Evolutionary conservation across 768 basidiomycete genomes (phyloP).

Genomic region (Lepiota venenata): DNA sequence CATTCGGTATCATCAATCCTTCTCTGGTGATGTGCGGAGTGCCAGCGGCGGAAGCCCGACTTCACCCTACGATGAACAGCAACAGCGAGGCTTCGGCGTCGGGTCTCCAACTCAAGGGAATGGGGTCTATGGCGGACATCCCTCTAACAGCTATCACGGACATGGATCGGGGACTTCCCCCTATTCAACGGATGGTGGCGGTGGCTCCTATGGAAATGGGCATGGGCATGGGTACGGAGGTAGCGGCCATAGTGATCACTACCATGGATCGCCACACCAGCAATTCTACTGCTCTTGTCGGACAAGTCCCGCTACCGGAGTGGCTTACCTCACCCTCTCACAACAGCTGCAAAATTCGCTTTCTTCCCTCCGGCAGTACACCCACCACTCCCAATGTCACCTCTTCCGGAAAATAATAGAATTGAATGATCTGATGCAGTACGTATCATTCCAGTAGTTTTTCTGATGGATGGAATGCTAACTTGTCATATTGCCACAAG

Average conservation of each 20-base stretch:
- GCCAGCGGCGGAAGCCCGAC: conserved; percentile 17
- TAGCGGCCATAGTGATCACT: conserved; percentile 30
- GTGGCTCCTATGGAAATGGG: conserved; percentile 30
- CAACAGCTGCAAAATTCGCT: conserved; percentile 62
- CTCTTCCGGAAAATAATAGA: conserved; percentile 59
- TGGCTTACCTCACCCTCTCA: conserved; percentile 57
- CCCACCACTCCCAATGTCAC: conserved; percentile 54
- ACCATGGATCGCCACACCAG: conserved; percentile 27
- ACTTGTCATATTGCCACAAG: conserved; percentile 10
- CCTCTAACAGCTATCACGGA: conserved; percentile 15
- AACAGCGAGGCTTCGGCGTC: conserved; percentile 18
- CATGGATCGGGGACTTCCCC: conserved; percentile 27
- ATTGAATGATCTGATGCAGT: conserved; percentile 65
- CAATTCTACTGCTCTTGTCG: conserved; percentile 59
- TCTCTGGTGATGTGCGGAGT: conserved; percentile 35
- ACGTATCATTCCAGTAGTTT: conserved; percentile 28
- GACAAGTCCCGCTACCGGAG: conserved; percentile 53
- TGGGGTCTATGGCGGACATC: conserved; percentile 22
- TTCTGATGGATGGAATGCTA: background rate
- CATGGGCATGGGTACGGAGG: conserved; percentile 7
- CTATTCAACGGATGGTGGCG: conserved; percentile 34
- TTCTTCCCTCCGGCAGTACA: conserved; percentile 55
- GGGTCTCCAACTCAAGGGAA: conserved; percentile 22
- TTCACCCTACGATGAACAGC: conserved; percentile 20
- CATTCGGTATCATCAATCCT: conserved; percentile 47